Percentiles rank a stretch among this genome's conserved stretches.
Conservation (phyloP, 1,139 yeast species). For the Candida sanyaensis region DNA sequence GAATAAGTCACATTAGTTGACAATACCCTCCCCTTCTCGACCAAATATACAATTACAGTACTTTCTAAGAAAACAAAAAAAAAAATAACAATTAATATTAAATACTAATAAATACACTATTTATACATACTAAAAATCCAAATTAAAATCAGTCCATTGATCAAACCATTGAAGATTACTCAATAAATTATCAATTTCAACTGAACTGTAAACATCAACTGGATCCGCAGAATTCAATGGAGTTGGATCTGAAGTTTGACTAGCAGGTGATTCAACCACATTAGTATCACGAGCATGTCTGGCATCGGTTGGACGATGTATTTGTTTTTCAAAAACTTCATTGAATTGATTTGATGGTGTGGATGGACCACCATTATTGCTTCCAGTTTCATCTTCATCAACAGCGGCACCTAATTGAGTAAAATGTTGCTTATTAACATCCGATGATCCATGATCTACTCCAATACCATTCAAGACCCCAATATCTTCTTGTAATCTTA, state of each 20-base stretch:
- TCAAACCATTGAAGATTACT: slow-evolving; percentile 60
- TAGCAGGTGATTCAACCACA: slow-evolving; percentile 12
- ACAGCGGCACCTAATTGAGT: slow-evolving; percentile 40
- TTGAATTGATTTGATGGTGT: slow-evolving; percentile 18
- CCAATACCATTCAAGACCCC: slow-evolving; percentile 43
- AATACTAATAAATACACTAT: neutral
- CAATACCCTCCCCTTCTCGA: too few relatives aligned
- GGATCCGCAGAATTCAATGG: slow-evolving; percentile 9
- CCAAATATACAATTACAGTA: too few relatives aligned
- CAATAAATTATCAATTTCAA: slow-evolving; percentile 32
- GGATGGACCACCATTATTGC: neutral
- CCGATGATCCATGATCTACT: slow-evolving; percentile 58
- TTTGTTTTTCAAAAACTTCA: slow-evolving; percentile 24
- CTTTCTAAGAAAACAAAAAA: too few relatives aligned
- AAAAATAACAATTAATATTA: neutral
- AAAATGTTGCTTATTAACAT: slow-evolving; percentile 52
- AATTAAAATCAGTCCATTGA: slow-evolving; percentile 44
- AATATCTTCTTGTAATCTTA: slow-evolving; percentile 47
- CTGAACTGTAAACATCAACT: slow-evolving; percentile 10
- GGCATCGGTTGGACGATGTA: slow-evolving; percentile 15
- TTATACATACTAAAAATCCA: slow-evolving; percentile 16
- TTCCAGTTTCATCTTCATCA: slow-evolving; percentile 9
- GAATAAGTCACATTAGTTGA: too few relatives aligned
- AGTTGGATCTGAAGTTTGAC: slow-evolving; percentile 9
- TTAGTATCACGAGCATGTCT: slow-evolving; percentile 10